phyloP scores from a whole-genome alignment of 306 rosid genomes.

The Lathyrus aphaca region DNA sequence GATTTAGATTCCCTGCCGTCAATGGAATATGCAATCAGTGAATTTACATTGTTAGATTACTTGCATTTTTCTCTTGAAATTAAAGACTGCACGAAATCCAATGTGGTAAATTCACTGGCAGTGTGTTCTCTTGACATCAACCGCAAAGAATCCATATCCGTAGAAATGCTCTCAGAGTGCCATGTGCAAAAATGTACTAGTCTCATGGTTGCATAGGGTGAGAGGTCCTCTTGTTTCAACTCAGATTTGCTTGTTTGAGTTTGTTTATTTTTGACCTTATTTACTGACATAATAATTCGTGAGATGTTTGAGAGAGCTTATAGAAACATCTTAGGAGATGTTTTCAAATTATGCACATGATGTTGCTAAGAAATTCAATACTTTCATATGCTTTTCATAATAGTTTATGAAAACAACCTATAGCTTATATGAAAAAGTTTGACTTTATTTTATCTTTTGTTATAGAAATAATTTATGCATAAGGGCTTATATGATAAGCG shows the following conservation, averaged over 20 bases:
- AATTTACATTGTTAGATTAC: not conserved
- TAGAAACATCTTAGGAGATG: not conserved
- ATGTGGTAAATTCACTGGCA: not conserved
- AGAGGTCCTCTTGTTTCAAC: not conserved
- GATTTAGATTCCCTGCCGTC: too few relatives aligned
- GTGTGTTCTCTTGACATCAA: not conserved
- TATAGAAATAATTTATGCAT: not conserved
- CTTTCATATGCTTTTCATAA: not conserved
- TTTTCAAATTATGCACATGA: too few relatives aligned
- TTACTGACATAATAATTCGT: not conserved
- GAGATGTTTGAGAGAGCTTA: not conserved
- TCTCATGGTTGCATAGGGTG: not conserved
- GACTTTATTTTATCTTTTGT: not conserved
- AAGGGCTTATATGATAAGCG: not conserved
- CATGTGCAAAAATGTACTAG: not conserved
- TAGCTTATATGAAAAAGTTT: not conserved
- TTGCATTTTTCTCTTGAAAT: not conserved
- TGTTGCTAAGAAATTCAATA: not conserved
- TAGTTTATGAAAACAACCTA: not conserved
- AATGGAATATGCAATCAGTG: not conserved
- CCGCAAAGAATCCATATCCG: not conserved
- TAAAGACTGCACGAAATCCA: not conserved
- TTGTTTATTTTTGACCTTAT: not conserved
- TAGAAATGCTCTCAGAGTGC: constrained; percentile 15
- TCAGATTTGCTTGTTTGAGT: constrained; percentile 3